phyloP scores from a whole-genome alignment of 1,139 yeast genomes.

The Scheffersomyces parashehatae region DNA sequence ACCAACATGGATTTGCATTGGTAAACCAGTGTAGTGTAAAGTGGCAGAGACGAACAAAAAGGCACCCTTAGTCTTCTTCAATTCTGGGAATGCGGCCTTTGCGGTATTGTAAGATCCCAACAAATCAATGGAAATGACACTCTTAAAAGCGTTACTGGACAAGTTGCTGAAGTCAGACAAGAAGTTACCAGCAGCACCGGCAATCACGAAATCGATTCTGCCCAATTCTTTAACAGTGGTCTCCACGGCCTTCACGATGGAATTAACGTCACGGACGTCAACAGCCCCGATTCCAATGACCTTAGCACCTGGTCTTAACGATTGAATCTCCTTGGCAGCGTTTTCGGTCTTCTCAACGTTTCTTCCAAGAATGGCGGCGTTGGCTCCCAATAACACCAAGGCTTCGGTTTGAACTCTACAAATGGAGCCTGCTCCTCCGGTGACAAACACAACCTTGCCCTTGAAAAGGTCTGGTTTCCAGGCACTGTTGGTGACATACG shows the following conservation, averaged over 20 bases:
- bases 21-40: constrained; percentile 82
- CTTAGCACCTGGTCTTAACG: constrained; percentile 56
- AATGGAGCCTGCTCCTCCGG: constrained; percentile 95
- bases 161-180: constrained; percentile 75
- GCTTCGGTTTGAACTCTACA: constrained; percentile 88
- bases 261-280: constrained; percentile 72
- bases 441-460: constrained; percentile 84
- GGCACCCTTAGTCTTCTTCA: constrained; percentile 65
- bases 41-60: constrained; percentile 85
- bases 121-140: constrained; percentile 81
- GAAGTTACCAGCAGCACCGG: constrained; percentile 96
- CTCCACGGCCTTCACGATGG: constrained; percentile 61
- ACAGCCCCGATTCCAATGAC: constrained; percentile 68
- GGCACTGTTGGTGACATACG: constrained; percentile 25
- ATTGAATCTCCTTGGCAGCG: constrained; percentile 66
- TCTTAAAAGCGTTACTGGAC: constrained; percentile 81
- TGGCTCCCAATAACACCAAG: constrained; percentile 75
- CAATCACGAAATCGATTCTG: constrained; percentile 77
- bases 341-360: constrained; percentile 59
- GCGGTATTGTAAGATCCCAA: constrained; percentile 85
- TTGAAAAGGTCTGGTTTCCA: constrained; percentile 67
- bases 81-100: constrained; percentile 72
- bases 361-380: constrained; percentile 84
- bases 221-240: constrained; percentile 67
- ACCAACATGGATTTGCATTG: constrained; percentile 82